Base-by-base conservation (phyloP, 2,329 filamentous ascomycete species). In the Harringtonia aguacate region DNA sequence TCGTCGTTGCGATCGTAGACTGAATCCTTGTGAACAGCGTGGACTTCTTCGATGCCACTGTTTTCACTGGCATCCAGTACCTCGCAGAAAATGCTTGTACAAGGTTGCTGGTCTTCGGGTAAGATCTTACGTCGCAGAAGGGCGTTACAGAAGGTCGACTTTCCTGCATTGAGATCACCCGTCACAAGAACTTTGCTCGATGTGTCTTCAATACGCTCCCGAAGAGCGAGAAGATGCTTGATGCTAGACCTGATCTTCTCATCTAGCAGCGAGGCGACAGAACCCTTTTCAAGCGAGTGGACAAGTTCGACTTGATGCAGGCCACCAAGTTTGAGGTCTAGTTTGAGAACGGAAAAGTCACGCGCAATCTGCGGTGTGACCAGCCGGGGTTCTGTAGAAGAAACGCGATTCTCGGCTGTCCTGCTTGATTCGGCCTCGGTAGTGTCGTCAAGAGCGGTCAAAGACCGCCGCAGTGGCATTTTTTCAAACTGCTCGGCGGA, bases 81-180 rank as follows among this genome's bases (percentile, higher is more conserved):
- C 60, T 98, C 92, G 60, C 92, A 98, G 65, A 98, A 98, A 46
- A 98, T 95, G 63, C 87, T 92, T 2, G 92, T 98, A 63, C 92
- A 98, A 2, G 92, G 92, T 59, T 97, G 92, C 61, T 98, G 90
- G 55, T 98, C 92, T 63, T 97, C 92, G 1, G 92, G 92, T 4
- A 98, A 66, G 24, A 98, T 77, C 63, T 97, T 97, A 49, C 89
- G 79, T 48, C 92, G 82, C 34, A 98, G 66, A 3, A 98, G 69
- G n/a, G 92, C 92, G 62, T 98, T 98, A 67, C 92, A 98, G 56
- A 98, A 98, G 1, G 92, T 98, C 4, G 92, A 98, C 60, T 98
- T 98, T 58, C 92, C 92, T 9, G 92, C 90, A 58, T 98, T 98
- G 43, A 98, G 65, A 59, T 98, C 92, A 56, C 92, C 92, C 0